Base-by-base conservation (phyloP, 192 early-diverging fungal species). In the Coemansia aciculifera region DNA sequence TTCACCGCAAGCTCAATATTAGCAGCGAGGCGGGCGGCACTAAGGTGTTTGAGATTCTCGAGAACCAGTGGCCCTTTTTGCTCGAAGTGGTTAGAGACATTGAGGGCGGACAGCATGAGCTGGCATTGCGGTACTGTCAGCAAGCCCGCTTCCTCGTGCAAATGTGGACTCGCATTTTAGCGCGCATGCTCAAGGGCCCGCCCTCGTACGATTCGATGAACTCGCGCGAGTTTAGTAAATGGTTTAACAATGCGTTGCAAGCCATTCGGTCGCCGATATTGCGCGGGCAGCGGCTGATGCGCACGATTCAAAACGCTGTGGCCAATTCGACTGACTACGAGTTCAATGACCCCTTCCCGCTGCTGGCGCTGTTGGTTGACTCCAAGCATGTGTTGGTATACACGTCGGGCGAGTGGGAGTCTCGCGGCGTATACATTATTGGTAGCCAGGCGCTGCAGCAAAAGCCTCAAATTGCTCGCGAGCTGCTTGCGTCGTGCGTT, bases 31-130 rank as follows among this genome's bases (percentile, higher is more conserved):
- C 74, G 3, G 84, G 78, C 40, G 73, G 87, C 40, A 85, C 85
- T 62, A 88, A 89, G 62, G 91, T 92, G 72, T 89, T 90, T 63
- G 94, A 93, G 70, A 74, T 91, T 13, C 78, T 96, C 67, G 91
- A 93, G 68, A 86, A 79, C 63, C 92, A 94, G 71, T 96, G 93
- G 92, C 84, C 90, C n/a, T 91, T 90, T 59, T 63, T 94, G 59
- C 85, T 85, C 38, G 82, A 82, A 12, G 80, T 95, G 10, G 90
- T 91, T 49, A 86, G 83, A 17, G 70, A 85, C 34, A 89, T 93
- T 57, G 88, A 91, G 32, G 91, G 90, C 38, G 90, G 90, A 6
- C 89, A 92, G 56, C 71, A 85, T 34, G 90, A 93, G 68, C 86
- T 88, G 52, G 91, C 91, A 6, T 75, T 86, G 68, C 88, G 92